Base-by-base conservation (phyloP, 805 yeast species). In the Huiozyma sinensis region DNA sequence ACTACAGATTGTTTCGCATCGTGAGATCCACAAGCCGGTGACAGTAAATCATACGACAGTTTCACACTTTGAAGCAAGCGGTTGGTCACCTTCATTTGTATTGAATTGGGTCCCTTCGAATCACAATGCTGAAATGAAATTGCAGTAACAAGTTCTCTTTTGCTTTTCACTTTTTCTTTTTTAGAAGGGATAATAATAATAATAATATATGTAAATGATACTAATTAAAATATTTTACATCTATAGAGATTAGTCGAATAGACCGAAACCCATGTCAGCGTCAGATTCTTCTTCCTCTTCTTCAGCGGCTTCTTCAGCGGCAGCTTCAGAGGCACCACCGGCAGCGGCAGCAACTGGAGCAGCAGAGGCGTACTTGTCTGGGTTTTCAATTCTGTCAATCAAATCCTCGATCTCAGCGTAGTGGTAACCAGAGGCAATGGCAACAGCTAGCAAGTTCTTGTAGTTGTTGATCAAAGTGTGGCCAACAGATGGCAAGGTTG, bases 381-480 rank as follows among this genome's bases (percentile, higher is more conserved):
- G 99, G 94, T 92, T 90, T 72, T 95, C 97, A 66, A 92, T 78
- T 78, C 97, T 86, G 84, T 92, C 99, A 84, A 87, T 87, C 78
- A 92, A 82, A 60, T 90, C 89, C 79, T 89, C 99, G 61, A 95
- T 85, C 73, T 95, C 97, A 76, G 94, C 97, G 78, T 83, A 92
- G 68, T 96, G 84, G 86, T 89, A 92, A 72, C 92, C 96, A 67
- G 97, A 81, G 68, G 96, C 98, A 75, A 92, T 77, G 57, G 98
- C 94, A 67, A 92, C 80, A 66, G 97, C 95, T 72, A 92, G 79
- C 68, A 92, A 79, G 79, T 90, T 83, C 94, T 92, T 92, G 94
- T 92, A 92, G 81, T 85, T 82, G 95, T 92, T 92, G 79, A 92
- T 81, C 72, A 92, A 78, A 65, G 92, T 81, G 95, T 92, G 97